Conservation (phyloP, 2,329 filamentous ascomycete species). For the Alternaria arborescens region DNA sequence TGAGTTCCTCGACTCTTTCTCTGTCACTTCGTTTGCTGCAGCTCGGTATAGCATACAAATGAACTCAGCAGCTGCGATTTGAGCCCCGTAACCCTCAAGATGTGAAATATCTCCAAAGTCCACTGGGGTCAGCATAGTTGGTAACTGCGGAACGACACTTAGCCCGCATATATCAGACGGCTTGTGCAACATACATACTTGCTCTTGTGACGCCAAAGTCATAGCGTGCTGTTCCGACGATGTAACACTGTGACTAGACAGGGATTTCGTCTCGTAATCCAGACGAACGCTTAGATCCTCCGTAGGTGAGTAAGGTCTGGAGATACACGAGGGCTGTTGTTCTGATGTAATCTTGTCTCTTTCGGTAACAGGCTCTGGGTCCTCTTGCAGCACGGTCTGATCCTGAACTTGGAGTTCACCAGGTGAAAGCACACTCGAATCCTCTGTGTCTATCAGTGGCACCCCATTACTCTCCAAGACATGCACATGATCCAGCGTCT, state of each 20-base stretch:
- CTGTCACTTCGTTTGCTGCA: neutral
- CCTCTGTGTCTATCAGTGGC: neutral
- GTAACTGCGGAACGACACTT: neutral
- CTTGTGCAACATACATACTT: neutral
- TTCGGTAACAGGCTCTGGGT: neutral
- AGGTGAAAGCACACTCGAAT: neutral
- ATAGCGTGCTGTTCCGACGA: neutral
- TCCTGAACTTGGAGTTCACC: neutral
- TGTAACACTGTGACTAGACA: neutral
- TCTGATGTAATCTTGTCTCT: neutral
- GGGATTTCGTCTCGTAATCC: neutral
- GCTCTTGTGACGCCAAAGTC: neutral
- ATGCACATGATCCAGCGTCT: neutral
- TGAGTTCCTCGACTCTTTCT: neutral
- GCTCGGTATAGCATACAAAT: neutral
- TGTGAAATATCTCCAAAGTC: neutral
- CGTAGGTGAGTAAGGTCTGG: neutral
- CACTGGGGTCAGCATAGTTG: neutral
- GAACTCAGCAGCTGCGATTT: neutral
- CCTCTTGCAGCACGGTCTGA: neutral
- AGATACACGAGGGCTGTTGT: neutral
- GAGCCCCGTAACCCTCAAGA: neutral
- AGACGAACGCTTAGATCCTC: neutral
- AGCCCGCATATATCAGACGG: neutral
- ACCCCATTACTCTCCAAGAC: neutral